phyloP scores from a whole-genome alignment of 495 filamentous ascomycete species.

The Penicillium simplicissimum region DNA sequence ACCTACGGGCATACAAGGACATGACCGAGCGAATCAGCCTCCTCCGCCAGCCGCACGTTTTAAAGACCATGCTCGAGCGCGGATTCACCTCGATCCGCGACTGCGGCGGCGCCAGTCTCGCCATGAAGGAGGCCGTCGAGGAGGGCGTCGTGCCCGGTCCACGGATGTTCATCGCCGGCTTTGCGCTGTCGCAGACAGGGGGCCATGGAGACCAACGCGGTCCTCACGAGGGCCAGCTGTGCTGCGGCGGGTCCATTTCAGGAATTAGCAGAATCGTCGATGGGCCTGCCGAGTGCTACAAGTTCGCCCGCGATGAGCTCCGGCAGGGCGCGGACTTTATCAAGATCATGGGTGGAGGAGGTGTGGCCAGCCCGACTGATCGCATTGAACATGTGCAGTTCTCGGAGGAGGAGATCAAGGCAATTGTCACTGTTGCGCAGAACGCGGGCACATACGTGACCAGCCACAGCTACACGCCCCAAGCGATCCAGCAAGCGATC shows the following conservation, averaged over 20 bases:
- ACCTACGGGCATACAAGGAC: slow-evolving; percentile 25
- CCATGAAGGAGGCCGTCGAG: slow-evolving; percentile 49
- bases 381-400: slow-evolving; percentile 52
- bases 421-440: slow-evolving; percentile 47
- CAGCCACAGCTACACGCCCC: slow-evolving; percentile 53
- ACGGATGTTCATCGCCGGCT: slow-evolving; percentile 46
- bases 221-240: slow-evolving; percentile 32
- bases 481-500: slow-evolving; percentile 52
- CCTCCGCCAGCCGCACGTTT: slow-evolving; percentile 18
- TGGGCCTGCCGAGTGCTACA: slow-evolving; percentile 50
- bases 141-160: slow-evolving; percentile 49
- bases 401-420: slow-evolving; percentile 52
- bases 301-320: slow-evolving; percentile 50
- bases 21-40: slow-evolving; percentile 23
- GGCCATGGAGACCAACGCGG: slow-evolving; percentile 53
- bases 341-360: slow-evolving; percentile 59
- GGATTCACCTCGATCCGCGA: slow-evolving; percentile 57
- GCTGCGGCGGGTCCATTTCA: slow-evolving; percentile 38
- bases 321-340: slow-evolving; percentile 54
- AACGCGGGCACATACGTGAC: slow-evolving; percentile 54
- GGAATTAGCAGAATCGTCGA: slow-evolving; percentile 46
- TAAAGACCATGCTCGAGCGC: slow-evolving; percentile 47
- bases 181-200: slow-evolving; percentile 52
- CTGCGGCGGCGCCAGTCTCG: slow-evolving; percentile 50
- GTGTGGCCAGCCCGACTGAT: slow-evolving; percentile 54